A percentile compares a stretch with the other conserved stretches of the same genome.
Evolutionary conservation across 2,329 filamentous ascomycete genomes (phyloP).

Genomic region (Apiospora malaysiana): DNA sequence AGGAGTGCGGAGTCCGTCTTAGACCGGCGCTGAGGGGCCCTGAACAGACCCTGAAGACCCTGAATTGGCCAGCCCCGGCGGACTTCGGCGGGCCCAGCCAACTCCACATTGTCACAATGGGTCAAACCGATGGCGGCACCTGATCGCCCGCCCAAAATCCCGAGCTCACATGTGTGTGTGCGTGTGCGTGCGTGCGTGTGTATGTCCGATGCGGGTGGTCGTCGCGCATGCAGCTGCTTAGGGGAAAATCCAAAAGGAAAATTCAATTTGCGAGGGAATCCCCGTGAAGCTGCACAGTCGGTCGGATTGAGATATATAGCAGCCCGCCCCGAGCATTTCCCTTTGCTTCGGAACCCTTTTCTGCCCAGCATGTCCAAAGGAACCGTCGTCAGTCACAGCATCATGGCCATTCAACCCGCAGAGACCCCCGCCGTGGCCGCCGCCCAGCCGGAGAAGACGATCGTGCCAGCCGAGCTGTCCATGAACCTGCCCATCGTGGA

Average conservation of each 20-base stretch:
- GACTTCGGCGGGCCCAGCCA: background rate
- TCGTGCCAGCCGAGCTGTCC: background rate
- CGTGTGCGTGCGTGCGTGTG: too few species aligned
- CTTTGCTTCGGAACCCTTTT: background rate
- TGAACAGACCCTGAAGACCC: background rate
- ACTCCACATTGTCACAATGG: background rate
- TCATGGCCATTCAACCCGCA: slow-evolving; percentile 20
- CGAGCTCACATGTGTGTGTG: background rate
- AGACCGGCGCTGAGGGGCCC: slow-evolving; percentile 3
- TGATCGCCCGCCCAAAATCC: background rate
- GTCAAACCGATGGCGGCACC: slow-evolving; percentile 14
- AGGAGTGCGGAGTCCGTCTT: slow-evolving; percentile 5
- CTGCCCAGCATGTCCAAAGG: slow-evolving; percentile 8
- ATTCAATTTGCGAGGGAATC: background rate
- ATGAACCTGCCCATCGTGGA: slow-evolving; percentile 68
- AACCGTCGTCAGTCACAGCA: background rate
- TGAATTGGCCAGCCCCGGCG: background rate
- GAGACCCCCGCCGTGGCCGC: background rate
- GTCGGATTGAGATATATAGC: background rate
- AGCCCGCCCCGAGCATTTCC: background rate
- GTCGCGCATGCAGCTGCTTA: slow-evolving; percentile 3
- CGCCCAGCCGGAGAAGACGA: background rate
- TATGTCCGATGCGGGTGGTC: background rate
- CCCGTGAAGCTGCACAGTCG: background rate
- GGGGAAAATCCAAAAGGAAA: background rate